A percentile compares a stretch with the other conserved stretches of the same genome.
Conservation (phyloP, 768 basidiomycete genomes). For the Termitomyces sp. region DNA sequence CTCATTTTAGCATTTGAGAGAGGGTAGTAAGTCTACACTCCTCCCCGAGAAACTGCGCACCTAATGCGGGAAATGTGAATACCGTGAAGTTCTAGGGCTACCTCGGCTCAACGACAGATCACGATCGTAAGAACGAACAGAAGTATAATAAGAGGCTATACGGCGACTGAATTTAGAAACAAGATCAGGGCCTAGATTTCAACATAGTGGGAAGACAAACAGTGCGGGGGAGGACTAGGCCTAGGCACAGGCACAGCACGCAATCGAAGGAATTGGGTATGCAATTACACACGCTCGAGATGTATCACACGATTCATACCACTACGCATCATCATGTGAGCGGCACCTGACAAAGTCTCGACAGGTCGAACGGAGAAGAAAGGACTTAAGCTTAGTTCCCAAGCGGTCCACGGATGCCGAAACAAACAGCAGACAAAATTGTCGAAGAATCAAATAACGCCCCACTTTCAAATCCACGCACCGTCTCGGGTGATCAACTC, state of each 20-base stretch:
- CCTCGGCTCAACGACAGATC: neutral
- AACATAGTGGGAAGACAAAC: neutral
- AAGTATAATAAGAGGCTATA: neutral
- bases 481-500: slow-evolving; percentile 3
- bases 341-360: neutral
- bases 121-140: neutral
- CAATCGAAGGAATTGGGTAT: too few relatives aligned
- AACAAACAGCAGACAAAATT: neutral
- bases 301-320: neutral
- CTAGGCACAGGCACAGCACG: neutral
- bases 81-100: neutral
- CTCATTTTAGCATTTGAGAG: neutral
- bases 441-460: neutral
- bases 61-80: neutral
- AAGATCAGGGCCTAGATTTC: neutral
- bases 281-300: neutral
- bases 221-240: too few relatives aligned
- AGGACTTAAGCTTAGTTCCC: too few relatives aligned
- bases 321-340: neutral
- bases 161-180: neutral
- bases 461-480: slow-evolving; percentile 4
- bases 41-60: neutral
- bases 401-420: too few relatives aligned
- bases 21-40: neutral
- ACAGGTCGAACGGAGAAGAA: neutral